Conservation (phyloP, 495 filamentous ascomycete species). For the Trichoderma parareesei region DNA sequence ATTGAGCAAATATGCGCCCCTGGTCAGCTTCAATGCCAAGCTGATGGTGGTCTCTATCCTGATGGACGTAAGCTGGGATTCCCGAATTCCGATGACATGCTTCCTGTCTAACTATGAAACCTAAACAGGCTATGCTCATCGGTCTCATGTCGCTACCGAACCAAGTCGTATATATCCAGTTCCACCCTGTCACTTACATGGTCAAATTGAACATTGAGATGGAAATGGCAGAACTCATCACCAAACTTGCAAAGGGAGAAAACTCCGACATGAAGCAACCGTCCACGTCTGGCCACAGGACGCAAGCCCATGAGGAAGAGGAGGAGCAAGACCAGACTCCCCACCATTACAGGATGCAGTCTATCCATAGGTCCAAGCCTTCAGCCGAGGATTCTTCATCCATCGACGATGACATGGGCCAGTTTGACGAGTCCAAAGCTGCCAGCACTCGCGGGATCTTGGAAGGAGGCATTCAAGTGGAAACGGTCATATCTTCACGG, state of each 20-base stretch:
- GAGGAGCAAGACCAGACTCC: neutral
- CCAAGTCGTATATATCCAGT: slow-evolving; percentile 30
- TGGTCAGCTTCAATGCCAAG: slow-evolving; percentile 37
- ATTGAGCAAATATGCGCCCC: slow-evolving; percentile 34
- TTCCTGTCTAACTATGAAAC: neutral
- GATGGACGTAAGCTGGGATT: slow-evolving; percentile 34
- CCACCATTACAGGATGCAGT: neutral
- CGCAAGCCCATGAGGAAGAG: neutral
- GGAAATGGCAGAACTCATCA: slow-evolving; percentile 43
- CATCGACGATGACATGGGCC: slow-evolving; percentile 2
- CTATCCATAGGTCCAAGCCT: neutral
- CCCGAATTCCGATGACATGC: neutral
- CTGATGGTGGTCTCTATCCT: slow-evolving; percentile 36
- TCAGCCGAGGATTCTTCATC: neutral
- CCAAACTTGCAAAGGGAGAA: slow-evolving; percentile 14
- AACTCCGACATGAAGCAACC: neutral
- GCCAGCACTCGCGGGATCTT: neutral
- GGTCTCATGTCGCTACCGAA: slow-evolving; percentile 21
- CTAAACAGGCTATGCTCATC: slow-evolving; percentile 22
- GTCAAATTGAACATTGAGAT: slow-evolving; percentile 49
- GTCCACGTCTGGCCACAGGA: neutral
- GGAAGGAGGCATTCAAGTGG: slow-evolving; percentile 3
- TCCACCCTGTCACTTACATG: slow-evolving; percentile 45
- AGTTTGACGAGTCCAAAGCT: neutral
- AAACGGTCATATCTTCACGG: neutral